Percentiles rank a stretch among this genome's conserved stretches.
These are phyloP conservation scores for Pseudonitzschia pungens DNA, from an alignment of 108 stramenopile genomes.

Conservation along the genomic window DNA sequence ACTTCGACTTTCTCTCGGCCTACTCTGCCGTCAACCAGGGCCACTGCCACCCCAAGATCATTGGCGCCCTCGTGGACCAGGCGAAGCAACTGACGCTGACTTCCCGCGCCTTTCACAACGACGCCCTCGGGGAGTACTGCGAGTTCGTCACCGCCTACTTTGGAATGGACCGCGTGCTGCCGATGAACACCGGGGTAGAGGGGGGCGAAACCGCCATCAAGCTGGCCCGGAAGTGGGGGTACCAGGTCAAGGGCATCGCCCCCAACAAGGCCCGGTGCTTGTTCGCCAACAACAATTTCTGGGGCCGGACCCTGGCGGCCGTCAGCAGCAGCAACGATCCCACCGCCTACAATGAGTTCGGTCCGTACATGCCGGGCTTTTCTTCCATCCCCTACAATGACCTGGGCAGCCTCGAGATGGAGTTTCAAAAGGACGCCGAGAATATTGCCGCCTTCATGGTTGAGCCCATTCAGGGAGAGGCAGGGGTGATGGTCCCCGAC, in stretches of 20 bases:
- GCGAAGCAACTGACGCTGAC: conserved; percentile 93
- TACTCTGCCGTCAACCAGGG: conserved; percentile 99
- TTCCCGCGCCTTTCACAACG: conserved; percentile 98
- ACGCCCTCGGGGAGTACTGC: conserved; percentile 90
- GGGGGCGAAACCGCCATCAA: conserved; percentile 99
- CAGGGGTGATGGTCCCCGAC: conserved; percentile 97
- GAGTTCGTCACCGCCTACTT: conserved; percentile 90
- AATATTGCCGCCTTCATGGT: conserved; percentile 99
- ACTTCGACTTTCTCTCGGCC: conserved; percentile 97
- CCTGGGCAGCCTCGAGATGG: conserved; percentile 79
- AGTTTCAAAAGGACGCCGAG: conserved; percentile 77
- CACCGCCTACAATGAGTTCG: conserved; percentile 87
- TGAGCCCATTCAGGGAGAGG: conserved; percentile 99
- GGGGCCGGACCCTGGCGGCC: conserved; percentile 99
- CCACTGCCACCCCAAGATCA: conserved; percentile 98
- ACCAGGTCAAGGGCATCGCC: conserved; percentile 94
- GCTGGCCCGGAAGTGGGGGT: conserved; percentile 90
- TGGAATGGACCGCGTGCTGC: conserved; percentile 96
- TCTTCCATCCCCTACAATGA: conserved; percentile 89
- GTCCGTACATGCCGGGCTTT: conserved; percentile 97
- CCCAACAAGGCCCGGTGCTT: conserved; percentile 85
- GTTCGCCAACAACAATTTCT: conserved; percentile 98
- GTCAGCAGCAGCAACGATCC: conserved; percentile 94
- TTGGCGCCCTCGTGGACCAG: conserved; percentile 88
- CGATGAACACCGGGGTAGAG: conserved; percentile 99